Conservation (phyloP, 306 rosid genomes). For the Canavalia gladiata region DNA sequence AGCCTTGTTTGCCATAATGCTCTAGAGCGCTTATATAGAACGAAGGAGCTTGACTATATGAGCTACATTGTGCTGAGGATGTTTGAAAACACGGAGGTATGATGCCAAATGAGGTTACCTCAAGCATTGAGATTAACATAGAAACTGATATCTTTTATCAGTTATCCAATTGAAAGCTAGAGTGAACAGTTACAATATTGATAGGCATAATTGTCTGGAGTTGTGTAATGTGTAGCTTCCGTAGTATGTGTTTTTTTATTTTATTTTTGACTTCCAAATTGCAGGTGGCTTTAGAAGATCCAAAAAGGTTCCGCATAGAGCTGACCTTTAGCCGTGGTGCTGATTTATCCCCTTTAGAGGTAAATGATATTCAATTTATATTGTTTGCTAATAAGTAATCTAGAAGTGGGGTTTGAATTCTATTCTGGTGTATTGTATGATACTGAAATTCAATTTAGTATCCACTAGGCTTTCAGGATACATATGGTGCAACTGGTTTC, state of each 20-base stretch:
- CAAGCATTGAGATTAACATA: no score
- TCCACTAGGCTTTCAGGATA: slow-evolving; percentile 5
- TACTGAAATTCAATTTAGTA: slow-evolving; percentile 34
- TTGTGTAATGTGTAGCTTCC: slow-evolving; percentile 1
- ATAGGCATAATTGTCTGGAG: slow-evolving; percentile 3
- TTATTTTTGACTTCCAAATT: slow-evolving; percentile 47
- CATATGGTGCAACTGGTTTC: not conserved
- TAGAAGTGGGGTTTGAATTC: slow-evolving; percentile 24
- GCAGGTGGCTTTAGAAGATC: slow-evolving; percentile 92
- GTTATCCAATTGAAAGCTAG: slow-evolving; percentile 8
- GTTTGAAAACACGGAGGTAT: slow-evolving; percentile 95
- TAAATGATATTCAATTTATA: slow-evolving; percentile 51
- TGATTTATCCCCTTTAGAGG: slow-evolving; percentile 95
- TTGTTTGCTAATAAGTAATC: slow-evolving; percentile 2
- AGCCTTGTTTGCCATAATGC: slow-evolving; percentile 78
- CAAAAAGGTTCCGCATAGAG: slow-evolving; percentile 87
- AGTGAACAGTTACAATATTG: not conserved
- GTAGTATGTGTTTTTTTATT: slow-evolving; percentile 8
- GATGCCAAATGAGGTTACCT: slow-evolving; percentile 6
- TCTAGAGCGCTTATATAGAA: slow-evolving; percentile 77
- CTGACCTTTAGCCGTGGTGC: slow-evolving; percentile 99
- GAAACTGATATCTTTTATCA: not conserved
- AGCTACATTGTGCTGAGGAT: slow-evolving; percentile 91
- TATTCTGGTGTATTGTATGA: slow-evolving; percentile 15
- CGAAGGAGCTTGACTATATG: slow-evolving; percentile 99